Evolutionary conservation across 1,284 basidiomycete species (phyloP).

Genomic region (Butyriboletus appendiculatus): DNA sequence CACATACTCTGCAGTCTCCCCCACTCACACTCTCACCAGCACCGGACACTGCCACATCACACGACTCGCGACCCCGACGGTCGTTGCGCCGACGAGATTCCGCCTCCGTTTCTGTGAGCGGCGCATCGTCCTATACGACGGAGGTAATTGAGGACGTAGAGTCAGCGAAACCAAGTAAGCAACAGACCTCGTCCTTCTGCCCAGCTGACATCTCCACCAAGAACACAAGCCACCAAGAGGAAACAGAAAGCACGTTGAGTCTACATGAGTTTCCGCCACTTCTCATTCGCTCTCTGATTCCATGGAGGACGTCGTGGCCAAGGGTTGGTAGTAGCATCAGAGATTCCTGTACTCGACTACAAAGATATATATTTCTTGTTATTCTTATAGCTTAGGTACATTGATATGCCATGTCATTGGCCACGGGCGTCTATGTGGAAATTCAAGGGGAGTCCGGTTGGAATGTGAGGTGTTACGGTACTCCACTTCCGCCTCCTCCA

Average conservation of each 20-base stretch:
- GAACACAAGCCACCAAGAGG: conserved; percentile 29
- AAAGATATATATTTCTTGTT: conserved; percentile 31
- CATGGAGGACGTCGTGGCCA: conserved; percentile 1
- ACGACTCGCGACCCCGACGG: conserved; percentile 33
- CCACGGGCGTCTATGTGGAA: neutral
- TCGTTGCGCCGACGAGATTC: conserved; percentile 32
- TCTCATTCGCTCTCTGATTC: neutral
- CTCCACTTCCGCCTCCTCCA: neutral
- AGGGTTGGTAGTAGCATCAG: conserved; percentile 6
- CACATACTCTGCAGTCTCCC: conserved; percentile 27
- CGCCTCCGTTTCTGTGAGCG: conserved; percentile 34
- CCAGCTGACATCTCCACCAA: conserved; percentile 9
- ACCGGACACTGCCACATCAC: conserved; percentile 21
- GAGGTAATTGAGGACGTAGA: conserved; percentile 31
- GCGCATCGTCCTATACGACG: conserved; percentile 33
- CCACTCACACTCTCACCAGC: conserved; percentile 23
- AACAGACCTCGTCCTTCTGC: neutral
- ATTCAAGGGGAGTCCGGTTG: too few relatives aligned
- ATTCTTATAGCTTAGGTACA: conserved; percentile 15
- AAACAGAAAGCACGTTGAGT: conserved; percentile 25
- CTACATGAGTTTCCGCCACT: conserved; percentile 7
- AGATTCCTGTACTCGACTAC: conserved; percentile 26
- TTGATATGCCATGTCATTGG: neutral
- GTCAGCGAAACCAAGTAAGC: conserved; percentile 31
- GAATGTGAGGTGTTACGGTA: neutral